Evolutionary conservation across 805 yeast species (phyloP).

Genomic region (Ogataea methanolica): DNA sequence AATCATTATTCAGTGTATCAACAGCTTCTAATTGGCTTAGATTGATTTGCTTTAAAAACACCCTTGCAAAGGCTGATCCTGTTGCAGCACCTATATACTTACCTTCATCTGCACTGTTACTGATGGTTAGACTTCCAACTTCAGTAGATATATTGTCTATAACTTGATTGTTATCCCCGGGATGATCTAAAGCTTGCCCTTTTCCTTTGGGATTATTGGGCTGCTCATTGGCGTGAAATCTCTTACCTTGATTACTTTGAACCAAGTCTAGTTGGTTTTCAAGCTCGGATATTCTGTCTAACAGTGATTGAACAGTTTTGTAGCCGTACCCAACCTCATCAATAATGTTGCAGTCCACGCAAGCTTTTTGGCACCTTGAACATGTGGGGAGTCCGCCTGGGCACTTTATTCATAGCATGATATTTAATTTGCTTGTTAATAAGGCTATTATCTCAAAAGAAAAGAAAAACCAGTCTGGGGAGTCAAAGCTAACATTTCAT

Average conservation of each 20-base stretch:
- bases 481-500: conserved; percentile 3
- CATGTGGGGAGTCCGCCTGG: conserved; percentile 20
- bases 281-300: conserved; percentile 11
- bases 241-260: neutral
- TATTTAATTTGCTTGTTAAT: neutral
- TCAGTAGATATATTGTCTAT: conserved; percentile 23
- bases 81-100: conserved; percentile 25
- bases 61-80: conserved; percentile 21
- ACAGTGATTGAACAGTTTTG: conserved; percentile 16
- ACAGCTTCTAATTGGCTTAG: conserved; percentile 11
- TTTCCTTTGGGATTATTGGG: neutral
- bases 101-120: conserved; percentile 10
- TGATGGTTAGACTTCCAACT: conserved; percentile 21
- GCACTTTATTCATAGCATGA: conserved; percentile 11
- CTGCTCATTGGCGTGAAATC: neutral
- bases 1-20: conserved; percentile 1
- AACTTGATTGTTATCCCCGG: conserved; percentile 4
- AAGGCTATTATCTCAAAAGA: no score
- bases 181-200: neutral
- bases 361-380: conserved; percentile 16
- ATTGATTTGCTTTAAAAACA: conserved; percentile 18
- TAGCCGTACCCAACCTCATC: conserved; percentile 19
- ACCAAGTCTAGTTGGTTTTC: conserved; percentile 7
- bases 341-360: conserved; percentile 15
- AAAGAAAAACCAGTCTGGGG: no score